phyloP scores from a whole-genome alignment of 1,284 basidiomycete genomes.

The Chondrostereum purpureum region DNA sequence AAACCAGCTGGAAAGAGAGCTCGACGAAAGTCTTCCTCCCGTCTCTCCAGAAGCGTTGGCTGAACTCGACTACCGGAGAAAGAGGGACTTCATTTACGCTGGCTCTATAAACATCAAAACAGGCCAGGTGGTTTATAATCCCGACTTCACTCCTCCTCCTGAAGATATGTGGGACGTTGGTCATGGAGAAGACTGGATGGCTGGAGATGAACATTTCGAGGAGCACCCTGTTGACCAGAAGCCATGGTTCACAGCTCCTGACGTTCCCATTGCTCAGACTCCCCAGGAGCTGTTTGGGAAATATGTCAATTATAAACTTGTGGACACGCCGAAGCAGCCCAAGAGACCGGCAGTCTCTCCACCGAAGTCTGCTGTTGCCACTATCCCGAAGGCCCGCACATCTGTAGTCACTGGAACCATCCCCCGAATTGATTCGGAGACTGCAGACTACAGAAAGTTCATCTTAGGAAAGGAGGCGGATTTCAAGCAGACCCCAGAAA shows the following conservation, averaged over 20 bases:
- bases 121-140: neutral
- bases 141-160: neutral
- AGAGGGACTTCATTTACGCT: neutral
- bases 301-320: neutral
- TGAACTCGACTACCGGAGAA: neutral
- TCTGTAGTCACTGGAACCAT: no score
- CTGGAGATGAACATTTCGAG: neutral
- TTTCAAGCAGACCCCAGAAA: conserved; percentile 15
- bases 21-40: neutral
- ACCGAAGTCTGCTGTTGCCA: no score
- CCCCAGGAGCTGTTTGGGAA: neutral
- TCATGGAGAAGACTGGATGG: neutral
- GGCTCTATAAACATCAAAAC: neutral
- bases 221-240: neutral
- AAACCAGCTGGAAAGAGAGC: neutral
- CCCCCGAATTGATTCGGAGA: no score
- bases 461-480: conserved; percentile 18
- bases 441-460: conserved; percentile 47
- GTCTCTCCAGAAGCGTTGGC: neutral
- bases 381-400: no score
- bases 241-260: neutral
- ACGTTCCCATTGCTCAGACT: neutral
- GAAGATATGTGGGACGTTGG: neutral
- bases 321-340: neutral
- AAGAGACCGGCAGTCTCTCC: no score